phyloP scores from a whole-genome alignment of 2,329 filamentous ascomycete genomes.

The Fusarium anguioides region DNA sequence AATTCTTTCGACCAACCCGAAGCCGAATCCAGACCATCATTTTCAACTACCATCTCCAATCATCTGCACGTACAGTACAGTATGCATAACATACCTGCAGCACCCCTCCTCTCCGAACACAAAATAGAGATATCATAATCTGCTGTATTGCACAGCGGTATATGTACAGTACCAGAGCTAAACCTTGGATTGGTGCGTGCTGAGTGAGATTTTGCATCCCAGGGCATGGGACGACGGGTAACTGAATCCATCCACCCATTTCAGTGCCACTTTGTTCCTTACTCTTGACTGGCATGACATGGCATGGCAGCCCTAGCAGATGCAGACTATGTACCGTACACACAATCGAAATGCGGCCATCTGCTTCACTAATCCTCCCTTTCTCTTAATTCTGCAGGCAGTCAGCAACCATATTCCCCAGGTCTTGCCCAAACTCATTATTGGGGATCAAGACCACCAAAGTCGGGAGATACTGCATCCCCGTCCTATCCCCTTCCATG shows the following conservation, averaged over 20 bases:
- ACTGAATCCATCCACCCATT: conserved; percentile 14
- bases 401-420: background rate
- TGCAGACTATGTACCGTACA: too few species aligned
- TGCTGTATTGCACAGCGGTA: conserved; percentile 22
- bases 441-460: conserved; percentile 14
- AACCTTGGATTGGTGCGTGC: conserved; percentile 19
- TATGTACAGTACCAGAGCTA: conserved; percentile 1
- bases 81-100: conserved; percentile 55
- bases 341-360: conserved; percentile 29
- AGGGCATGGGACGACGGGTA: conserved; percentile 18
- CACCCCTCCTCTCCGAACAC: conserved; percentile 35
- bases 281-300: background rate
- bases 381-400: background rate
- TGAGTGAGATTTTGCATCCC: conserved; percentile 33
- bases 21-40: conserved; percentile 5
- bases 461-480: conserved; percentile 23
- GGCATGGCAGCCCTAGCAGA: conserved; percentile 11
- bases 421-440: background rate
- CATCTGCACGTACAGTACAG: conserved; percentile 50
- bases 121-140: conserved; percentile 29
- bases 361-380: conserved; percentile 29
- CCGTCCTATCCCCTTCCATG: conserved; percentile 14
- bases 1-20: conserved; percentile 2
- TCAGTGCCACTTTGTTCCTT: conserved; percentile 9
- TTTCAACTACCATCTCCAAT: conserved; percentile 34